phyloP scores from a whole-genome alignment of 1,284 basidiomycete genomes.

The Wallemia ichthyophaga region DNA sequence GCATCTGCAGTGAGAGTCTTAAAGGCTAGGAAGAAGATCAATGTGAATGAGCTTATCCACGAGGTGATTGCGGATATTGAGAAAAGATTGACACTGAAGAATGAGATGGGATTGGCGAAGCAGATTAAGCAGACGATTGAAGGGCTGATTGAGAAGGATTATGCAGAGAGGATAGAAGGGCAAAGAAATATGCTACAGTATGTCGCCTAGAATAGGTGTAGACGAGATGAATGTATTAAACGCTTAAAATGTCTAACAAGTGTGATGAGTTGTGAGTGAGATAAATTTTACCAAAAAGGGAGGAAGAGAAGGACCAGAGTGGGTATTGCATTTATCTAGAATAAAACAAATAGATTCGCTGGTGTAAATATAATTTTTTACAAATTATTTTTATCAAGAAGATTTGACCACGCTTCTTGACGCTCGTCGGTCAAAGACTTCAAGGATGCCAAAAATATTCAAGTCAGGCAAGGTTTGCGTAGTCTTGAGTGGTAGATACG shows the following conservation, averaged over 20 bases:
- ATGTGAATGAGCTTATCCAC: constrained; percentile 10
- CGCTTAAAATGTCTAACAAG: too few relatives aligned
- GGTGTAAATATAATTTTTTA: not conserved
- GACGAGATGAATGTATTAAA: not conserved
- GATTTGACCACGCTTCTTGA: not conserved
- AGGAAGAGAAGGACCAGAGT: not conserved
- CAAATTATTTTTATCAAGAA: not conserved
- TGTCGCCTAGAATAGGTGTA: constrained; percentile 8
- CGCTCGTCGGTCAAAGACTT: not conserved
- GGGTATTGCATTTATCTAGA: too few relatives aligned
- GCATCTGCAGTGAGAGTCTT: constrained; percentile 14
- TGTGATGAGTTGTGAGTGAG: too few relatives aligned
- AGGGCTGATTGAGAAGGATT: constrained; percentile 12
- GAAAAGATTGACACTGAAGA: constrained; percentile 9
- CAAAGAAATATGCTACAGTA: constrained; percentile 12
- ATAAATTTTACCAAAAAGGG: too few relatives aligned
- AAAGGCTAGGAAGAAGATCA: constrained; percentile 13
- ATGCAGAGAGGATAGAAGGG: constrained; percentile 13
- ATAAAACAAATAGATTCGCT: too few relatives aligned
- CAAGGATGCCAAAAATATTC: not conserved
- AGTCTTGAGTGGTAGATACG: constrained; percentile 84
- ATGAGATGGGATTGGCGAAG: constrained; percentile 3
- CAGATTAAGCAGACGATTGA: constrained; percentile 15
- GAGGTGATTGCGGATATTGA: constrained; percentile 12
- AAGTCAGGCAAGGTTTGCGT: constrained; percentile 38